Evolutionary conservation across 2,329 filamentous ascomycete species (phyloP).

Genomic region (Diplodia mutila): DNA sequence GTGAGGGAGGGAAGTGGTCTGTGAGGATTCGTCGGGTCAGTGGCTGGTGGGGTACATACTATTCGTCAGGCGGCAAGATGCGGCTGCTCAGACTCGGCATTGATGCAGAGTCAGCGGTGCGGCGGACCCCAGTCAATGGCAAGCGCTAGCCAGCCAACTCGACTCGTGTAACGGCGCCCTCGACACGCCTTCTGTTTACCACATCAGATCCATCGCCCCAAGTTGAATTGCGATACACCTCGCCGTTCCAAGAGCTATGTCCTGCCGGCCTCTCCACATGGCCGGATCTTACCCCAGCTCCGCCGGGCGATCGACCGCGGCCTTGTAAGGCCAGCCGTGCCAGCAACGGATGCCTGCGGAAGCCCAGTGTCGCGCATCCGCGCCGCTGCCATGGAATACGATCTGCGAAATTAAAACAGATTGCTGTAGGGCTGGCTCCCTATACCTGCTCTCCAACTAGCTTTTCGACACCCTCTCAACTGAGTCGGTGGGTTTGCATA

Average conservation of each 20-base stretch:
- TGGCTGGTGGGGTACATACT: too few relatives aligned
- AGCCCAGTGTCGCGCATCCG: constrained; percentile 1
- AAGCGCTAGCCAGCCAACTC: background rate
- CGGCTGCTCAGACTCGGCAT: background rate
- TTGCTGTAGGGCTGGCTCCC: background rate
- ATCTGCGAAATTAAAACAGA: constrained; percentile 9
- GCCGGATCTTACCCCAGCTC: background rate
- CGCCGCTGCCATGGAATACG: constrained; percentile 2
- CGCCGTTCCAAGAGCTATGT: background rate
- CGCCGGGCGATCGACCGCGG: background rate
- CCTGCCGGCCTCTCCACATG: background rate
- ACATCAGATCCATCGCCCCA: background rate
- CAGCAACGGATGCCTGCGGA: constrained; percentile 12
- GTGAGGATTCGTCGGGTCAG: background rate
- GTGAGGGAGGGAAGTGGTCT: background rate
- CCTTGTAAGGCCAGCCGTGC: constrained; percentile 5
- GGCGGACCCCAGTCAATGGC: background rate
- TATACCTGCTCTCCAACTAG: background rate
- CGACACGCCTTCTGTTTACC: background rate
- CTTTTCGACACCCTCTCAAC: background rate
- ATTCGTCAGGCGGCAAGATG: too few relatives aligned
- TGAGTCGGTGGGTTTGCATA: background rate
- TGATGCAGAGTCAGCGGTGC: constrained; percentile 10
- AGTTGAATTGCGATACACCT: background rate
- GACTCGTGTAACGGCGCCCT: background rate